A percentile compares a stretch with the other conserved stretches of the same genome.
Evolutionary conservation across 75 land plant species (phyloP).

Genomic region (Cryptomeria japonica): DNA sequence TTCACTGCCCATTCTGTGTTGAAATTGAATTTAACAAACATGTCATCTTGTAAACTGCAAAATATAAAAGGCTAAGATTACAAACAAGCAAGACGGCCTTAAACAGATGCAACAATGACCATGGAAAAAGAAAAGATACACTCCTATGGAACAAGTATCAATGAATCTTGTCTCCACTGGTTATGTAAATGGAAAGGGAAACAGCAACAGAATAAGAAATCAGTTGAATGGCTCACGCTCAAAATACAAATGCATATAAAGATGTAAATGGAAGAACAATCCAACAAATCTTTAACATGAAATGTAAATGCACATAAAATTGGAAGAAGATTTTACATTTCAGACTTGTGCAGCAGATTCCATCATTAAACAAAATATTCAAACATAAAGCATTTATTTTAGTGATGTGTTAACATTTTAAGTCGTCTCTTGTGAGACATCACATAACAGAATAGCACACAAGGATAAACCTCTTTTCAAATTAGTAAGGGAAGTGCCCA

Average conservation of each 20-base stretch:
- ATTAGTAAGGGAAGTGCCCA: too few relatives aligned
- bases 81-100: neutral
- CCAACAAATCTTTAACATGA: neutral
- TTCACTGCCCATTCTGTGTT: conserved; percentile 87
- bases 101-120: neutral
- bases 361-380: neutral
- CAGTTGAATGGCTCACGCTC: neutral
- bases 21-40: conserved; percentile 90
- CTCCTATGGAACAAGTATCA: neutral
- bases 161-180: neutral
- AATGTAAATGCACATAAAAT: neutral
- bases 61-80: conserved; percentile 2
- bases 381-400: neutral
- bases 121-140: neutral
- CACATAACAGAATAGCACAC: too few relatives aligned
- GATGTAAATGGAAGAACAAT: neutral
- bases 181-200: neutral
- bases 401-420: neutral
- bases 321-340: neutral
- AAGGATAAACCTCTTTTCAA: too few relatives aligned
- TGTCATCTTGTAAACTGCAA: conserved; percentile 88
- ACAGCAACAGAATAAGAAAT: neutral
- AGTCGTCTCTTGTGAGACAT: too few relatives aligned
- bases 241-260: neutral
- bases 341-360: neutral